Evolutionary conservation across 192 early-diverging fungal genomes (phyloP).

Genomic region (Coemansia sp.): DNA sequence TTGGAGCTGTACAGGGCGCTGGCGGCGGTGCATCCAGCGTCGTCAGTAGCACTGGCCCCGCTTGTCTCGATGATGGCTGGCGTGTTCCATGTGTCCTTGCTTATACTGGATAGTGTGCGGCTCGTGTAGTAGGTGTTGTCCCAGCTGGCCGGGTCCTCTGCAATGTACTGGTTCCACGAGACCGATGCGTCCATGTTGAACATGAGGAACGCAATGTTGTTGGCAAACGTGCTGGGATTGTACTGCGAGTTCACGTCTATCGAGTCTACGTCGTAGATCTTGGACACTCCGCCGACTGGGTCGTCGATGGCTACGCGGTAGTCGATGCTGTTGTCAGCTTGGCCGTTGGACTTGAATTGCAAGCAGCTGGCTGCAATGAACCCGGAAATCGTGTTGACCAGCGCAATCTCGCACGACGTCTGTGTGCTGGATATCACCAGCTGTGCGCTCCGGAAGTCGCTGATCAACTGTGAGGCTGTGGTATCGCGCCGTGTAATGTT

Average conservation of each 20-base stretch:
- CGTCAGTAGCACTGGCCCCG: constrained; percentile 6
- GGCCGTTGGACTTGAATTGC: constrained; percentile 21
- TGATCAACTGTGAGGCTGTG: constrained; percentile 12
- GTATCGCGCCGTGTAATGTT: constrained; percentile 31
- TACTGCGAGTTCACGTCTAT: constrained; percentile 42
- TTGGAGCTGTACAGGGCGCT: constrained; percentile 45
- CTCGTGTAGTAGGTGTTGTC: constrained; percentile 30
- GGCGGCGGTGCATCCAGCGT: constrained; percentile 23
- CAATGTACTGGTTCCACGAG: constrained; percentile 23
- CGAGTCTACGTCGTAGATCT: constrained; percentile 17
- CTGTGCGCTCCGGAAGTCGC: constrained; percentile 26
- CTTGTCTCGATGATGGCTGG: constrained; percentile 1
- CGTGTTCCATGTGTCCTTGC: constrained; percentile 18
- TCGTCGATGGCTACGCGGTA: constrained; percentile 28
- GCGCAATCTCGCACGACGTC: constrained; percentile 48
- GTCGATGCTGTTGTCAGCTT: constrained; percentile 28
- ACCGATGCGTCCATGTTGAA: constrained; percentile 18
- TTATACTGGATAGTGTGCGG: constrained; percentile 25
- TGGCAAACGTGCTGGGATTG: constrained; percentile 33
- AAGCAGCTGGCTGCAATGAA: constrained; percentile 45
- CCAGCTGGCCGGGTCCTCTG: constrained; percentile 19
- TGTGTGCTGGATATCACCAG: constrained; percentile 27
- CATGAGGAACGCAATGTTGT: constrained; percentile 42
- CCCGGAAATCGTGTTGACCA: constrained; percentile 27
- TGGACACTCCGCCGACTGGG: constrained; percentile 3